Base-by-base conservation (phyloP, 306 rosid genomes). In the Rubus idaeus region DNA sequence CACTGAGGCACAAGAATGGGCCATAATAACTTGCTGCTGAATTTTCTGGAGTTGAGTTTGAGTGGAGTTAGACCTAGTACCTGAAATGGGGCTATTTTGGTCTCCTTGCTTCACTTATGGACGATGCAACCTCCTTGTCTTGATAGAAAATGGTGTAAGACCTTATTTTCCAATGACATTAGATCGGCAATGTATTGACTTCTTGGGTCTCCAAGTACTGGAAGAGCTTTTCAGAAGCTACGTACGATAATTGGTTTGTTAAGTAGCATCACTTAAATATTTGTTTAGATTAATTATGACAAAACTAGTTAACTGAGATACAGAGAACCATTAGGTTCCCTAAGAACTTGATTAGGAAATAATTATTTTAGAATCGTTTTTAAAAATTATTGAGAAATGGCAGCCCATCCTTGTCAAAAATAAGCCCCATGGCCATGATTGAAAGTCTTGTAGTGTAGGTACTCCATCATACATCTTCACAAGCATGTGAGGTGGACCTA, bases 71-170 rank as follows among this genome's bases (percentile, higher is more conserved):
- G 85, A 87, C 83, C 68, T 64, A 64, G 74, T 81, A 86, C 72
- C 88, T 84, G 73, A 83, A 73, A 71, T 84, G 78, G 89, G 83
- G 63, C 76, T 51, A 5, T 23, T 60, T 47, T 74, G 46, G 72
- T 76, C 61, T n/a, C 51, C 60, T 50, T 42, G 37, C 81, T 12
- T 14, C 1, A 30, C 8, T 76, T 83, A 79, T 75, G 55, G 96
- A 87, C 92, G 62, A 21, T 18, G 18, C 79, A 86, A 82, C 92
- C 81, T 78, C 85, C 76, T 47, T 41, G 60, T 53, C 77, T 82
- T 45, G 45, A 52, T 50, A 56, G 90, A 90, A 79, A 88, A 87
- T 73, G 75, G 44, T 46, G 67, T 39, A 16, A 63, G 47, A 90
- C 87, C 92, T 77, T 26, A 81, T 78, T 79, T 49, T 57, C 68